Conservation (phyloP, 2,329 filamentous ascomycete species). For the Beauveria bassiana region DNA sequence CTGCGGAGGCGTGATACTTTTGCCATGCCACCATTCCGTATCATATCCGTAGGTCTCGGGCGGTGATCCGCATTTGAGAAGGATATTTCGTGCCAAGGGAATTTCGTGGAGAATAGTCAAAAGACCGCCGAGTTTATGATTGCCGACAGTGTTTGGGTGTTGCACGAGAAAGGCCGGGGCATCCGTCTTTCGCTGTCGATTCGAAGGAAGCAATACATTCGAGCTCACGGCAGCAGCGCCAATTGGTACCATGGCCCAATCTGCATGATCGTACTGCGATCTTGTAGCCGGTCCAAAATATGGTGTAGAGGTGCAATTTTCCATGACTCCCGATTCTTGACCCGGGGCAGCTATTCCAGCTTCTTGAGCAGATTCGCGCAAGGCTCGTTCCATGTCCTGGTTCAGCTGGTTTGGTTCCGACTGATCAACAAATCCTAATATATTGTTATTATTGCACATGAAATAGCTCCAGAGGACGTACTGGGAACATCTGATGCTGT, state of each 20-base stretch:
- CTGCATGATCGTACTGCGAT: conserved; percentile 42
- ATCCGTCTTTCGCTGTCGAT: conserved; percentile 32
- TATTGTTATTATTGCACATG: not conserved
- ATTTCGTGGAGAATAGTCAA: conserved; percentile 54
- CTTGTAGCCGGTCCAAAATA: conserved; percentile 55
- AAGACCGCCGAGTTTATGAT: conserved; percentile 43
- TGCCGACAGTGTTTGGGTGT: conserved; percentile 23
- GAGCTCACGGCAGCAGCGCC: conserved; percentile 20
- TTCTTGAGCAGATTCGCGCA: conserved; percentile 47
- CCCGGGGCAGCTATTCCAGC: conserved; percentile 35
- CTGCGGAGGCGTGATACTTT: conserved; percentile 35
- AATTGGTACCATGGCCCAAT: conserved; percentile 52
- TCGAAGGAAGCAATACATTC: conserved; percentile 27
- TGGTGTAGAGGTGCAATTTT: conserved; percentile 17
- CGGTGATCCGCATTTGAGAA: conserved; percentile 37
- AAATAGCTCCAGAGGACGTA: conserved; percentile 13
- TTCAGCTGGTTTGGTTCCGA: conserved; percentile 39
- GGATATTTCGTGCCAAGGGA: conserved; percentile 47
- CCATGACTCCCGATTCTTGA: conserved; percentile 32
- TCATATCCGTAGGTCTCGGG: conserved; percentile 46
- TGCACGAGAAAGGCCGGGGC: conserved; percentile 45
- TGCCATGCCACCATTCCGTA: conserved; percentile 55
- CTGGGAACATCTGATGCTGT: conserved; percentile 33
- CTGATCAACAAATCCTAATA: conserved; percentile 12
- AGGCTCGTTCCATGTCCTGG: conserved; percentile 44